Evolutionary conservation across 768 basidiomycete genomes (phyloP).

Genomic region (Xerocomellus dryophilus): DNA sequence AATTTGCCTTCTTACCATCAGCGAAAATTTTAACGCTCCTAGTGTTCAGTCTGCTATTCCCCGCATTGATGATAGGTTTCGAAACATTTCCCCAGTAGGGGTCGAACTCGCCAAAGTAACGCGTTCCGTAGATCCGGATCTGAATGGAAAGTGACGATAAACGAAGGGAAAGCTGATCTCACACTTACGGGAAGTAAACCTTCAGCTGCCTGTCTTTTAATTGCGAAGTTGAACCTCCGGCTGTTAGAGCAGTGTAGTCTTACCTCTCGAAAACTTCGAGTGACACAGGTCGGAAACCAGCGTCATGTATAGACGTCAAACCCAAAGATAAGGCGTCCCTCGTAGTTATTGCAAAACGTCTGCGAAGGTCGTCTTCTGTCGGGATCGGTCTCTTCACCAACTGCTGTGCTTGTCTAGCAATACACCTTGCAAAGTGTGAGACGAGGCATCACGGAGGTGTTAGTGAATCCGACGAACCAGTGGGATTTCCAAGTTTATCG

Average conservation of each 20-base stretch:
- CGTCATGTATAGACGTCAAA: conserved; percentile 85
- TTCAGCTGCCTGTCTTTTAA: conserved; percentile 55
- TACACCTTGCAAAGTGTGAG: conserved; percentile 45
- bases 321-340: conserved; percentile 68
- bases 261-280: conserved; percentile 73
- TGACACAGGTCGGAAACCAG: conserved; percentile 66
- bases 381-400: conserved; percentile 61
- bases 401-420: conserved; percentile 87
- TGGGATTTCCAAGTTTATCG: conserved; percentile 62
- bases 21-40: conserved; percentile 81
- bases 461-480: conserved; percentile 45
- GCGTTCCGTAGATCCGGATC: conserved; percentile 80
- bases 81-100: conserved; percentile 73
- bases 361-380: conserved; percentile 60
- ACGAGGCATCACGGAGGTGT: conserved; percentile 1
- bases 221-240: background rate
- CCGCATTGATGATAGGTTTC: conserved; percentile 51
- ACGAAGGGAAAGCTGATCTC: conserved; percentile 3
- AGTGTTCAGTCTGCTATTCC: conserved; percentile 62
- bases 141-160: conserved; percentile 26
- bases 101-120: conserved; percentile 60
- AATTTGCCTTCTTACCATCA: conserved; percentile 35
- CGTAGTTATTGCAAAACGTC: conserved; percentile 59
- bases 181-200: conserved; percentile 56
- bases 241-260: background rate